Evolutionary conservation across 140 eudicot genomes (phyloP).

Genomic region (Ambrosia hybrid): DNA sequence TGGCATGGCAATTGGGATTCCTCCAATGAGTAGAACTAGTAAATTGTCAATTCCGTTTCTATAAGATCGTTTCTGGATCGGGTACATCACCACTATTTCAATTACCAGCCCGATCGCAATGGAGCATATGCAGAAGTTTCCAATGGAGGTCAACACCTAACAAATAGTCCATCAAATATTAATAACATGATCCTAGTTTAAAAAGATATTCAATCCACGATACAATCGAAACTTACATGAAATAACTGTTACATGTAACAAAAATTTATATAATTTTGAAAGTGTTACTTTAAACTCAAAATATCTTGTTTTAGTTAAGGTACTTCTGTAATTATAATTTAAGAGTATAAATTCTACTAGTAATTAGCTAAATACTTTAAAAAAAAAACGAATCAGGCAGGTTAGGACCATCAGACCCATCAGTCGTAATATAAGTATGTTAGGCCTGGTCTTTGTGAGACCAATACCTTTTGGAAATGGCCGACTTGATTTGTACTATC

Average conservation of each 20-base stretch:
- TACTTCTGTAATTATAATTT: no score
- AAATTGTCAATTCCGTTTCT: slow-evolving; percentile 85
- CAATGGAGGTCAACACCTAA: slow-evolving; percentile 89
- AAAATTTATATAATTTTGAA: no score
- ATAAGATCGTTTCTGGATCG: slow-evolving; percentile 79
- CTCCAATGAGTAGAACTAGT: slow-evolving; percentile 88
- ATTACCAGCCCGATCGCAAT: slow-evolving; percentile 69
- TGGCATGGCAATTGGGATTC: slow-evolving; percentile 98
- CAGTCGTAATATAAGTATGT: not conserved
- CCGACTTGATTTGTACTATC: slow-evolving; percentile 91
- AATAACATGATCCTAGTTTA: not conserved
- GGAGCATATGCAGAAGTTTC: slow-evolving; percentile 93
- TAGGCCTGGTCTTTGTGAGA: not conserved
- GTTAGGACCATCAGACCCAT: no score
- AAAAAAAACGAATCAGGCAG: no score
- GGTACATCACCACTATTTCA: slow-evolving; percentile 87
- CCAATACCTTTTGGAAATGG: slow-evolving; percentile 84
- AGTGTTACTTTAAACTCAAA: no score
- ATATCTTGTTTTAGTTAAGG: no score
- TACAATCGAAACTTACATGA: no score
- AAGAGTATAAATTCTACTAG: no score
- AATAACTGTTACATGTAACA: no score
- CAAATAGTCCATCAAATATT: slow-evolving; percentile 7
- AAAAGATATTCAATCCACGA: not conserved
- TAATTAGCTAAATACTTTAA: no score